Conservation (phyloP, 2,329 filamentous ascomycete genomes). For the Colletotrichum acutatum region DNA sequence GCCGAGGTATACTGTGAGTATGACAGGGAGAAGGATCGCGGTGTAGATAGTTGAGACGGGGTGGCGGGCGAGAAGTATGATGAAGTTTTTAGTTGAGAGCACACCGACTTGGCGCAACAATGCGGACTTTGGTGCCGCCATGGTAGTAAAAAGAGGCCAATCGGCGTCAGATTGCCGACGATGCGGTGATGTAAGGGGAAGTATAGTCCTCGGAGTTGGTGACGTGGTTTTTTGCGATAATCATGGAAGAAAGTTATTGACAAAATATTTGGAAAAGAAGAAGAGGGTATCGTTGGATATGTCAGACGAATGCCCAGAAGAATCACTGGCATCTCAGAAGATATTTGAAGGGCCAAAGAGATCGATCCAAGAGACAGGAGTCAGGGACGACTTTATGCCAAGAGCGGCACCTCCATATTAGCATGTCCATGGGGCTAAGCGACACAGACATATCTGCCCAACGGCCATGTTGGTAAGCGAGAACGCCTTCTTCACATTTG, state of each 20-base stretch:
- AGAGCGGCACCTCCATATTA: background rate
- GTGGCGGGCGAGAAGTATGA: conserved; percentile 66
- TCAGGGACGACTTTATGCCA: background rate
- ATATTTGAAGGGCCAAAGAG: background rate
- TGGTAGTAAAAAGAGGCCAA: background rate
- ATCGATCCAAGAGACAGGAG: background rate
- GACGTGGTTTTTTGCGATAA: background rate
- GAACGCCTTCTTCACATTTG: background rate
- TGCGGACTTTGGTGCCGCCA: conserved; percentile 12
- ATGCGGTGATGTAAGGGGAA: background rate
- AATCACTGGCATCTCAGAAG: background rate
- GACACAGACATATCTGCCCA: background rate
- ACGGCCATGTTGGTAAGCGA: background rate
- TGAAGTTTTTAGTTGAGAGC: conserved; percentile 70
- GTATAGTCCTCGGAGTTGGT: background rate
- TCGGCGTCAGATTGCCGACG: too few species aligned
- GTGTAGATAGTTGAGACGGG: conserved; percentile 62
- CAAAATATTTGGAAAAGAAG: background rate
- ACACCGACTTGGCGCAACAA: conserved; percentile 65
- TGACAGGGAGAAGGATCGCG: conserved; percentile 68
- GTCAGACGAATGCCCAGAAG: background rate
- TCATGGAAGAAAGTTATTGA: rapidly evolving
- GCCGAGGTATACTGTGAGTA: conserved; percentile 68
- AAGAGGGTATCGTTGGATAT: background rate
- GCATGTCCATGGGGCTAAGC: background rate